phyloP scores from a whole-genome alignment of 2,329 filamentous ascomycete genomes.

The Saccharata proteae region DNA sequence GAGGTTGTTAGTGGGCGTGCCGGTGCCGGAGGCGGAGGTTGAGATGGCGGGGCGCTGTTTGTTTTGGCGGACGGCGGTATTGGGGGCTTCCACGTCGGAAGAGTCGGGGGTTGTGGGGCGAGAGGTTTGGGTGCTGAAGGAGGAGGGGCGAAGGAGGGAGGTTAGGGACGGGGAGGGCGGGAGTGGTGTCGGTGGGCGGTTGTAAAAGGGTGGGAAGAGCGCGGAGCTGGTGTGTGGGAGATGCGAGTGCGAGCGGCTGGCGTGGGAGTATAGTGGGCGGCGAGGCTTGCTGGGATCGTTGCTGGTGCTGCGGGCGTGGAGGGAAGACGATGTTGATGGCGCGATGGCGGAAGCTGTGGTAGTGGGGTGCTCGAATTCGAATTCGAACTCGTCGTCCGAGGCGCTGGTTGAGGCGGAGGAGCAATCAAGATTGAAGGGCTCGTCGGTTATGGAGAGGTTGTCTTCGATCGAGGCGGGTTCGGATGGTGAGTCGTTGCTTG shows the following conservation, averaged over 20 bases:
- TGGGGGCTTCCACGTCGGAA: slow-evolving; percentile 62
- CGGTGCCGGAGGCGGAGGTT: slow-evolving; percentile 12
- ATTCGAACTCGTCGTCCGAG: slow-evolving; percentile 6
- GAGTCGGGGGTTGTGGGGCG: slow-evolving; percentile 78
- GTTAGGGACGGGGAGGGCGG: slow-evolving; percentile 89
- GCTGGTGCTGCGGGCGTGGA: slow-evolving; percentile 2
- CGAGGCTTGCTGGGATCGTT: slow-evolving; percentile 10
- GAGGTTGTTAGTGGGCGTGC: slow-evolving; percentile 39
- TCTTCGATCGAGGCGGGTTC: slow-evolving; percentile 27
- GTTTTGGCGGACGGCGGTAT: slow-evolving; percentile 20
- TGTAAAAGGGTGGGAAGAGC: slow-evolving; percentile 83
- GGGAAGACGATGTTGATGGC: background rate
- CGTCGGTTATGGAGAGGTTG: slow-evolving; percentile 19
- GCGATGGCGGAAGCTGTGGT: background rate
- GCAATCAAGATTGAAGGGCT: slow-evolving; percentile 13
- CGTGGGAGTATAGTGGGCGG: slow-evolving; percentile 30
- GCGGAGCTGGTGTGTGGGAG: slow-evolving; percentile 23
- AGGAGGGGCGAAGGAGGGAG: slow-evolving; percentile 69
- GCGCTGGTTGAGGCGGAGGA: slow-evolving; percentile 8
- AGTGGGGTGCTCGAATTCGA: slow-evolving; percentile 1
- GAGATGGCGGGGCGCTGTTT: slow-evolving; percentile 29
- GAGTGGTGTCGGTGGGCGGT: slow-evolving; percentile 85
- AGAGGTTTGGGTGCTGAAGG: slow-evolving; percentile 50
- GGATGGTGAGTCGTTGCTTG: slow-evolving; percentile 17
- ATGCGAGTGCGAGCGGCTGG: slow-evolving; percentile 33